Evolutionary conservation across 116 monocot species (phyloP).

Genomic region (Posidonia oceanica): DNA sequence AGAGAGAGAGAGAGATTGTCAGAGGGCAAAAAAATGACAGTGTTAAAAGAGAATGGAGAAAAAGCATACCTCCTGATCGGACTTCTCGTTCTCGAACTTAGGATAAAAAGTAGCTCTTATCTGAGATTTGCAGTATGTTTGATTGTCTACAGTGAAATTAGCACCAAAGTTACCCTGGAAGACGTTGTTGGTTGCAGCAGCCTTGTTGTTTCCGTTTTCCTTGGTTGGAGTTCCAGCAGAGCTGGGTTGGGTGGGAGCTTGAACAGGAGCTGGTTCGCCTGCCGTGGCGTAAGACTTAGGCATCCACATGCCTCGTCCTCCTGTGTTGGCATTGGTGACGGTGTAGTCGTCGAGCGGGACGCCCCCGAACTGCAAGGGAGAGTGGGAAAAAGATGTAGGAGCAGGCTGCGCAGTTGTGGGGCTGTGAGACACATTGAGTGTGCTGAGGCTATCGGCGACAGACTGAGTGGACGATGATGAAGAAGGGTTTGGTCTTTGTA

Average conservation of each 20-base stretch:
- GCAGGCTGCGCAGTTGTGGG: not conserved
- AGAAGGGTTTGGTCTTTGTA: not conserved
- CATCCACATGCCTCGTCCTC: not conserved
- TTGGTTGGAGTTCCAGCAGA: not conserved
- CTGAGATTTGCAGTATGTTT: conserved; percentile 56
- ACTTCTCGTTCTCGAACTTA: conserved; percentile 98
- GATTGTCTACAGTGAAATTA: conserved; percentile 51
- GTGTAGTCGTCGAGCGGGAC: not conserved
- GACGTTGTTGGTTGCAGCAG: conserved; percentile 15
- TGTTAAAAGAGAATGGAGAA: not conserved
- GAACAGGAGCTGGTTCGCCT: not conserved
- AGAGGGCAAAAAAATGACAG: not conserved
- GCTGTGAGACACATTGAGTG: not conserved
- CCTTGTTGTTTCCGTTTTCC: not conserved
- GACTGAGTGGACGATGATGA: not conserved
- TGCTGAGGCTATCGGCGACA: conserved; percentile 1
- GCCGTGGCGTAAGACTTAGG: conserved; percentile 11
- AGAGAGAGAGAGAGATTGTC: no score
- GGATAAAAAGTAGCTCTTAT: conserved; percentile 95
- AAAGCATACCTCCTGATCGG: conserved; percentile 71
- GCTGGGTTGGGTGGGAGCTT: not conserved
- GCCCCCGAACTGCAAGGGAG: conserved; percentile 5
- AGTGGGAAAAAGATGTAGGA: not conserved
- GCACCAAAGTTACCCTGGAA: conserved; percentile 38
- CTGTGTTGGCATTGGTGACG: not conserved